phyloP scores from a whole-genome alignment of 2,329 filamentous ascomycete species.

The Fusarium lyarnte region DNA sequence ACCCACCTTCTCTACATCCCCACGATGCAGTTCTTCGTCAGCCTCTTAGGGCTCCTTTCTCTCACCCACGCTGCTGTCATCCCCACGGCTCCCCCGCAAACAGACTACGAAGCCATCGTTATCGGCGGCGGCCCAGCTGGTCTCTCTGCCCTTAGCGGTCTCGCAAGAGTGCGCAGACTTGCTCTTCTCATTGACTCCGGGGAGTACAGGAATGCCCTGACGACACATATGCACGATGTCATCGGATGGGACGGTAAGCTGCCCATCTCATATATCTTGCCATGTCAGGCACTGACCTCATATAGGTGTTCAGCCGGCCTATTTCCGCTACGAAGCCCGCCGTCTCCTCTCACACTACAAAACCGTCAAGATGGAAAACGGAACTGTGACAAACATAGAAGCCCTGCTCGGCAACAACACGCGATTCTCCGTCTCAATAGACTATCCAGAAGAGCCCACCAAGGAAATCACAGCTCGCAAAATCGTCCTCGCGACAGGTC shows the following conservation, averaged over 20 bases:
- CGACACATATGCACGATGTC: constrained; percentile 69
- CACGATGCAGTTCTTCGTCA: constrained; percentile 29
- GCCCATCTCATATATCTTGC: accelerated
- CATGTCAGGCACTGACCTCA: not conserved
- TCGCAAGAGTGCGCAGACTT: constrained; percentile 66
- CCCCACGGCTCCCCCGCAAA: not conserved
- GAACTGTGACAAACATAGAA: constrained; percentile 59
- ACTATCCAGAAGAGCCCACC: constrained; percentile 22
- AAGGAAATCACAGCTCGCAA: constrained; percentile 59
- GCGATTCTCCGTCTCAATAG: constrained; percentile 55
- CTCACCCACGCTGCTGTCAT: constrained; percentile 34
- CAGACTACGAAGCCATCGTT: constrained; percentile 63
- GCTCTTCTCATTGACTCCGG: constrained; percentile 67
- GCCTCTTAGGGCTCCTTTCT: constrained; percentile 18
- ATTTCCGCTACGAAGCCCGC: constrained; percentile 64
- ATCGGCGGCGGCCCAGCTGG: constrained; percentile 68
- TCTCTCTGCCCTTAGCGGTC: constrained; percentile 62
- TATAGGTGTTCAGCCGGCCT: constrained; percentile 63
- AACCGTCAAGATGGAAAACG: constrained; percentile 61
- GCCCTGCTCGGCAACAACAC: constrained; percentile 50
- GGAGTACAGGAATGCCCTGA: constrained; percentile 65
- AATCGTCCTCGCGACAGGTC: constrained; percentile 66
- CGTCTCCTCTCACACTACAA: constrained; percentile 61
- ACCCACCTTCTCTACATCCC: too few species aligned
- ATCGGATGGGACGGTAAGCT: constrained; percentile 66